These are phyloP conservation scores for Phytophthora fragariae DNA, from an alignment of 352 stramenopile species.

Conservation along the genomic window DNA sequence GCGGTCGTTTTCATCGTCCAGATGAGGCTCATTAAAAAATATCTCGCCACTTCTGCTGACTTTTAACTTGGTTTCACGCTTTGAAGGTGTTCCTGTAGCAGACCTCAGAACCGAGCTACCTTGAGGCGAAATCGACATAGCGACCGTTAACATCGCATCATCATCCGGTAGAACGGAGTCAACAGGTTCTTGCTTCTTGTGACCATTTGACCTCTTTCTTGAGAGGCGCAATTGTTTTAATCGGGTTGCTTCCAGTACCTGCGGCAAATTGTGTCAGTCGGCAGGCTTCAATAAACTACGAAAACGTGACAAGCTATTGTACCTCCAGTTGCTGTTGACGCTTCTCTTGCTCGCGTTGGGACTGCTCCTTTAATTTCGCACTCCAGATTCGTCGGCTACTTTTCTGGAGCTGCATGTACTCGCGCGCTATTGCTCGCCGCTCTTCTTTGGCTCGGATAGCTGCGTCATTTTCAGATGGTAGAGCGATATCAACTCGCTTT, in stretches of 20 bases:
- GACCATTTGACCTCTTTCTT: constrained; percentile 15
- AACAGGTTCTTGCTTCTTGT: constrained; percentile 8
- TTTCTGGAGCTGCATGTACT: constrained; percentile 78
- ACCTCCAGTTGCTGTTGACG: constrained; percentile 64
- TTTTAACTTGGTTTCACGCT: neutral
- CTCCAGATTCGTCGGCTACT: constrained; percentile 47
- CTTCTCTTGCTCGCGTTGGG: constrained; percentile 48
- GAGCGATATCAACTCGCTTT: constrained; percentile 7
- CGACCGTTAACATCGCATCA: neutral
- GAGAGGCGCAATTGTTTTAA: constrained; percentile 39
- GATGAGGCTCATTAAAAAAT: constrained; percentile 14
- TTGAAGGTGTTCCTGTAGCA: neutral
- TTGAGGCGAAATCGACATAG: neutral
- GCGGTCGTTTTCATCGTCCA: constrained; percentile 33
- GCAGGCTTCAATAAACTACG: neutral
- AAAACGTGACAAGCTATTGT: neutral
- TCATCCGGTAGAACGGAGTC: neutral
- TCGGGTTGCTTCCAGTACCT: constrained; percentile 41
- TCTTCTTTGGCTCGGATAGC: constrained; percentile 43
- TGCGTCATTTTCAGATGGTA: constrained; percentile 8
- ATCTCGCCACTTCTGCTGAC: constrained; percentile 4
- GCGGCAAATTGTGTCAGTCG: neutral
- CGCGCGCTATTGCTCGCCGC: constrained; percentile 61
- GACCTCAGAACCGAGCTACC: neutral
- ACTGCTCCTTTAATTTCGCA: constrained; percentile 47